Percentiles rank a stretch among this genome's conserved stretches.
These are phyloP conservation scores for Calamus simplicifolius DNA, from an alignment of 176 grass and related monocot genomes.

Conservation along the genomic window DNA sequence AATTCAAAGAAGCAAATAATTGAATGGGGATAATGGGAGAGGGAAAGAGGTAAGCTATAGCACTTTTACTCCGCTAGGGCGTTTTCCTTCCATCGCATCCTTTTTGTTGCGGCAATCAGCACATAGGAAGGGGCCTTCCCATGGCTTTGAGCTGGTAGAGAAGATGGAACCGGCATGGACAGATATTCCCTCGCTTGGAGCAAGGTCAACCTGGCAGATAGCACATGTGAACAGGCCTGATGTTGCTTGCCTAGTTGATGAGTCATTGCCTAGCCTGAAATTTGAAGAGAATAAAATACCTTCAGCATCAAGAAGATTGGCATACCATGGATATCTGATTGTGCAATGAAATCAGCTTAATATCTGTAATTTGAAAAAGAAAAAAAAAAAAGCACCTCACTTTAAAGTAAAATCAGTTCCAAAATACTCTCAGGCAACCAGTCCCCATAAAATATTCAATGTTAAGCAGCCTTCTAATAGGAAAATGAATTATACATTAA, in stretches of 20 bases:
- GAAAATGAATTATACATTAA: too few species aligned
- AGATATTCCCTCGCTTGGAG: constrained; percentile 75
- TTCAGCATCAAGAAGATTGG: too few species aligned
- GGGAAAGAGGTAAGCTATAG: constrained; percentile 21
- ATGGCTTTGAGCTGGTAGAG: constrained; percentile 74
- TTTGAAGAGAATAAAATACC: not conserved
- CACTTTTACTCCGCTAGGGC: constrained; percentile 76
- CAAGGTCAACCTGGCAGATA: constrained; percentile 83
- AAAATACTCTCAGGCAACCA: too few species aligned
- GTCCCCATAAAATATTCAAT: too few species aligned
- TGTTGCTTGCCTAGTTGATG: constrained; percentile 29
- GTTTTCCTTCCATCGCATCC: constrained; percentile 98
- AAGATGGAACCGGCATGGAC: constrained; percentile 75
- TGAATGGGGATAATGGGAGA: not conserved
- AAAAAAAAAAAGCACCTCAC: too few species aligned
- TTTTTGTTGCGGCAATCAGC: constrained; percentile 83
- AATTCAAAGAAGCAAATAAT: constrained; percentile 1
- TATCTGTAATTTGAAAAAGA: too few species aligned
- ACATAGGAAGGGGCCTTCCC: constrained; percentile 91
- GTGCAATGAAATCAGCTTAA: too few species aligned
- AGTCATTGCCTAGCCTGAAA: constrained; percentile 62
- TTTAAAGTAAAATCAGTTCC: too few species aligned
- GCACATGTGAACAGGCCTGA: constrained; percentile 71
- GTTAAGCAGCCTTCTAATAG: too few species aligned
- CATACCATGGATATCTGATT: too few species aligned